These are phyloP conservation scores for Musa schizocarpa DNA, from an alignment of 176 grass and related monocot species.

Conservation along the genomic window DNA sequence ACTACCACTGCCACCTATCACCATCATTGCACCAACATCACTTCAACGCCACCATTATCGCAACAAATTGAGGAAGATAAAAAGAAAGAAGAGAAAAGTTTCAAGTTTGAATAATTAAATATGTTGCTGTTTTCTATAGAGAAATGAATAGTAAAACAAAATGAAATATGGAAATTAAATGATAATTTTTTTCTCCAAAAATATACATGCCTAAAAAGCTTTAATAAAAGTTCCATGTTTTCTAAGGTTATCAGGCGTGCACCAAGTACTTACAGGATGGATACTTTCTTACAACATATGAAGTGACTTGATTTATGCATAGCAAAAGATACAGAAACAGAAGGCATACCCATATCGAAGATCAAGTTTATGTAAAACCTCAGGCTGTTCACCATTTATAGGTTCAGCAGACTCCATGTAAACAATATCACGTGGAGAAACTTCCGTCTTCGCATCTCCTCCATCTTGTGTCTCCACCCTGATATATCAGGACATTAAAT, in stretches of 20 bases:
- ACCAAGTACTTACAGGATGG: not conserved
- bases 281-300: not conserved
- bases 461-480: constrained; percentile 99
- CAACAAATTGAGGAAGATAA: no score
- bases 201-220: no score
- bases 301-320: constrained; percentile 15
- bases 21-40: no score
- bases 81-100: no score
- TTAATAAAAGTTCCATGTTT: not conserved
- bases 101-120: no score
- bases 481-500: constrained; percentile 25
- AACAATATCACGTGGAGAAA: constrained; percentile 94
- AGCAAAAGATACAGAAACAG: constrained; percentile 15
- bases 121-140: no score
- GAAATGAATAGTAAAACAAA: no score
- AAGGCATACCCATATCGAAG: constrained; percentile 88
- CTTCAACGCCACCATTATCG: no score
- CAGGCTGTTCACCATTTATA: constrained; percentile 66
- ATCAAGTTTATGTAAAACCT: constrained; percentile 92
- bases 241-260: not conserved
- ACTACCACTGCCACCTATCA: no score
- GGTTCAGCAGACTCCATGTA: constrained; percentile 81
- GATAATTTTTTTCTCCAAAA: no score
- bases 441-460: constrained; percentile 97
- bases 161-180: no score